phyloP scores from a whole-genome alignment of 2,329 filamentous ascomycete genomes.

The Septoria petroselini region DNA sequence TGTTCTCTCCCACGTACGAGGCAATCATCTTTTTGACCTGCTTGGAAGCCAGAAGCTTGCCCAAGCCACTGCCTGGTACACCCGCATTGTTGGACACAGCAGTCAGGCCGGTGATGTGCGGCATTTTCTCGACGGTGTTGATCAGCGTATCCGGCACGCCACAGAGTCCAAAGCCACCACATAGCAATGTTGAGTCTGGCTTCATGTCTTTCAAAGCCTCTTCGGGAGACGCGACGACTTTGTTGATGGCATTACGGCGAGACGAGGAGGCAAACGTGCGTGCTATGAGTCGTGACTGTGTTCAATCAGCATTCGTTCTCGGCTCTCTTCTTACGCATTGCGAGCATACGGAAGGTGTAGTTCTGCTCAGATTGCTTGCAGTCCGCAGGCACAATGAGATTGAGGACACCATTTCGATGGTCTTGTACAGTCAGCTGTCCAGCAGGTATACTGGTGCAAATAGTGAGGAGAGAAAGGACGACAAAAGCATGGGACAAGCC shows the following conservation, averaged over 20 bases:
- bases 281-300: slow-evolving; percentile 23
- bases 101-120: slow-evolving; percentile 59
- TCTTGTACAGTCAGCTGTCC: neutral
- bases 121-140: slow-evolving; percentile 61
- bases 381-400: slow-evolving; percentile 25
- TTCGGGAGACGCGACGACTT: slow-evolving; percentile 51
- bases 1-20: slow-evolving; percentile 75
- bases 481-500: neutral
- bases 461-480: neutral
- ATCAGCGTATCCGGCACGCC: slow-evolving; percentile 73
- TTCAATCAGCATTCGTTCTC: neutral
- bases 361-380: slow-evolving; percentile 23
- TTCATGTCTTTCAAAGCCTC: slow-evolving; percentile 68
- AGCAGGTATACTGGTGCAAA: neutral
- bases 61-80: slow-evolving; percentile 65
- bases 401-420: slow-evolving; percentile 21
- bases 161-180: slow-evolving; percentile 78
- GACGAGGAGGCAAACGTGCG: slow-evolving; percentile 29
- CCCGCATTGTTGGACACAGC: slow-evolving; percentile 81
- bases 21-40: slow-evolving; percentile 70
- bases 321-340: neutral
- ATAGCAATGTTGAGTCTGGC: slow-evolving; percentile 68
- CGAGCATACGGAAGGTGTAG: slow-evolving; percentile 20
- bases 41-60: slow-evolving; percentile 64
- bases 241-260: slow-evolving; percentile 29